These are phyloP conservation scores for Pichia sp. DNA, from an alignment of 1,139 yeast species.

Conservation along the genomic window DNA sequence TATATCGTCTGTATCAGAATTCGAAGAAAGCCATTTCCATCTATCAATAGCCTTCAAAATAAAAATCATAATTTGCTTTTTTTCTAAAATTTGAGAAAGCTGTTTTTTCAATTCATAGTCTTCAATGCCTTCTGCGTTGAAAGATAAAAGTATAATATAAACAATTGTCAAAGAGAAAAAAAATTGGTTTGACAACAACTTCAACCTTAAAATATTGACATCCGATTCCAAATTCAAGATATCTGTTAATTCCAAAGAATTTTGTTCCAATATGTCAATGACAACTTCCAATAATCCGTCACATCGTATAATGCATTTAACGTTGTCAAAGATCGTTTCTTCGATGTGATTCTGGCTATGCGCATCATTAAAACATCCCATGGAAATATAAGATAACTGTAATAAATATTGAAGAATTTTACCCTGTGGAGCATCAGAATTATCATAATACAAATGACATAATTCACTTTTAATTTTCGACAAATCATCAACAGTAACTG, in stretches of 20 bases:
- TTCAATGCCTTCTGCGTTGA: constrained; percentile 13
- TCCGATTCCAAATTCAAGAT: constrained; percentile 13
- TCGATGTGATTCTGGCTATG: constrained; percentile 12
- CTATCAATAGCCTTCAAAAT: constrained; percentile 49
- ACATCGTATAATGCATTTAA: constrained; percentile 3
- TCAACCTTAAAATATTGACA: constrained; percentile 4
- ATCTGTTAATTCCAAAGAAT: constrained; percentile 15
- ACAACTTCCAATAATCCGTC: constrained; percentile 5
- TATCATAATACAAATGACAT: background rate
- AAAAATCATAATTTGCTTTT: constrained; percentile 27
- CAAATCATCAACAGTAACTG: constrained; percentile 1
- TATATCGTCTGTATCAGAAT: constrained; percentile 22
- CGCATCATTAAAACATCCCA: constrained; percentile 21
- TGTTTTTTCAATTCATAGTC: background rate
- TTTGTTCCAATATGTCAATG: constrained; percentile 2
- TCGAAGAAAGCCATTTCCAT: constrained; percentile 51
- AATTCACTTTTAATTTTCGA: background rate
- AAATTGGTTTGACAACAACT: constrained; percentile 24
- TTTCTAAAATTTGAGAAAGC: constrained; percentile 9
- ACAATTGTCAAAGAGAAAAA: constrained; percentile 40
- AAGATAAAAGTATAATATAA: constrained; percentile 11
- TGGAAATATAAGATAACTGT: constrained; percentile 13
- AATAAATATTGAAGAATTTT: constrained; percentile 7
- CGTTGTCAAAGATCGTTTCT: constrained; percentile 11
- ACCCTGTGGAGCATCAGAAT: background rate